These are phyloP conservation scores for Kwoniella dendrophila DNA, from an alignment of 768 basidiomycete species.

Conservation along the genomic window DNA sequence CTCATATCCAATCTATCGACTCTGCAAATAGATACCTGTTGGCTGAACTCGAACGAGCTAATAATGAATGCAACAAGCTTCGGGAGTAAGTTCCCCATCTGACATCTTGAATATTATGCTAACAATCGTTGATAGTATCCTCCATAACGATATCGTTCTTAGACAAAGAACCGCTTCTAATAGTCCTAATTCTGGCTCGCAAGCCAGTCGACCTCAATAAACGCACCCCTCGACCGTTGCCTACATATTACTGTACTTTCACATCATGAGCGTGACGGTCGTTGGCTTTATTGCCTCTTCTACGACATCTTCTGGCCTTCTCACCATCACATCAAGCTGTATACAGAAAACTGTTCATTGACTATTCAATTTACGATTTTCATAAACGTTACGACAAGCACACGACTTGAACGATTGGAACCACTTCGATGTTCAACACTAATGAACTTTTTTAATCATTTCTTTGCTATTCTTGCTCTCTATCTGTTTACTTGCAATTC, in stretches of 20 bases:
- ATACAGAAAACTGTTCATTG: too few relatives aligned
- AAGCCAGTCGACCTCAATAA: slow-evolving; percentile 6
- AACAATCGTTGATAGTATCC: slow-evolving; percentile 1
- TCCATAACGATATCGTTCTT: slow-evolving; percentile 15
- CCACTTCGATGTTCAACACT: too few relatives aligned
- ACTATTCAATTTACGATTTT: too few relatives aligned
- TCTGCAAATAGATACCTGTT: slow-evolving; percentile 36
- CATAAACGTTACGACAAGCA: too few relatives aligned
- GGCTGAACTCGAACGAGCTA: slow-evolving; percentile 11
- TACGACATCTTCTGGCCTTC: slow-evolving; percentile 7
- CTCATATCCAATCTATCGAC: slow-evolving; percentile 84
- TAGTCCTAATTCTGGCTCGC: slow-evolving; percentile 6
- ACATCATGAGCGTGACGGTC: too few relatives aligned
- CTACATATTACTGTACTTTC: too few relatives aligned
- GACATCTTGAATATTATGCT: background rate
- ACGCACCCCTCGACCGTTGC: too few relatives aligned
- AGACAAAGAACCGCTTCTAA: slow-evolving; percentile 16
- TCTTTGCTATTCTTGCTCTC: too few relatives aligned
- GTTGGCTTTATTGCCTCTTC: background rate
- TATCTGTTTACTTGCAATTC: background rate
- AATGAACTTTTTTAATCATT: too few relatives aligned
- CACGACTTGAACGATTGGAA: too few relatives aligned
- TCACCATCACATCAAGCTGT: too few relatives aligned
- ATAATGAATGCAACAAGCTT: slow-evolving; percentile 23
- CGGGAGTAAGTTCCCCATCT: slow-evolving; percentile 26